Conservation (phyloP, 208 protist genomes). For the Lotmaria passim region DNA sequence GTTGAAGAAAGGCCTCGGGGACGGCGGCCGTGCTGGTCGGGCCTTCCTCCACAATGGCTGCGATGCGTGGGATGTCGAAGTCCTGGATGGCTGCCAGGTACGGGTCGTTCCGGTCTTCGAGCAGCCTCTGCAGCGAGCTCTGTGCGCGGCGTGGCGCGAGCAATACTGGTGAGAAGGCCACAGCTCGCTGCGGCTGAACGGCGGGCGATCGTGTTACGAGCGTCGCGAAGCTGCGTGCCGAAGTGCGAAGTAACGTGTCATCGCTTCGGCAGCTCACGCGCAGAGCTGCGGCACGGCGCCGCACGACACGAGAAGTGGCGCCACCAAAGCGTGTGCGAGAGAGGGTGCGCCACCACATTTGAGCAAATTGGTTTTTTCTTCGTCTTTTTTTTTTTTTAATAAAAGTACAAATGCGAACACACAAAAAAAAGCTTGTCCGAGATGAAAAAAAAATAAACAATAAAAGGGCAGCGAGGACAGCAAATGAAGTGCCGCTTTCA, state of each 20-base stretch:
- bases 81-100: constrained; percentile 58
- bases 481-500: not conserved
- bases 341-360: constrained; percentile 17
- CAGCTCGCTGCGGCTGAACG: not conserved
- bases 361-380: too few relatives aligned
- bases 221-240: not conserved
- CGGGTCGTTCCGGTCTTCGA: constrained; percentile 55
- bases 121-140: constrained; percentile 52
- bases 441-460: too few relatives aligned
- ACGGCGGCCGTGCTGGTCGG: constrained; percentile 16
- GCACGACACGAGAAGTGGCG: not conserved
- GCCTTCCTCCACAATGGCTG: constrained; percentile 33
- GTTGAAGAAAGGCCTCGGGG: constrained; percentile 27
- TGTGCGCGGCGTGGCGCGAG: constrained; percentile 29
- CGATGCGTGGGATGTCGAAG: constrained; percentile 56
- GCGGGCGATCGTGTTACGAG: not conserved
- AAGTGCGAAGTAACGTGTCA: not conserved
- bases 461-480: not conserved
- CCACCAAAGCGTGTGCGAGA: not conserved
- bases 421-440: not conserved
- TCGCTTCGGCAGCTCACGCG: not conserved
- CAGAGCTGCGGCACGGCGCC: not conserved
- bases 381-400: not conserved
- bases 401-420: constrained; percentile 3
- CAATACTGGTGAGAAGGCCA: not conserved